phyloP scores from a whole-genome alignment of 108 stramenopile genomes.

The Parietichytrium sp. region DNA sequence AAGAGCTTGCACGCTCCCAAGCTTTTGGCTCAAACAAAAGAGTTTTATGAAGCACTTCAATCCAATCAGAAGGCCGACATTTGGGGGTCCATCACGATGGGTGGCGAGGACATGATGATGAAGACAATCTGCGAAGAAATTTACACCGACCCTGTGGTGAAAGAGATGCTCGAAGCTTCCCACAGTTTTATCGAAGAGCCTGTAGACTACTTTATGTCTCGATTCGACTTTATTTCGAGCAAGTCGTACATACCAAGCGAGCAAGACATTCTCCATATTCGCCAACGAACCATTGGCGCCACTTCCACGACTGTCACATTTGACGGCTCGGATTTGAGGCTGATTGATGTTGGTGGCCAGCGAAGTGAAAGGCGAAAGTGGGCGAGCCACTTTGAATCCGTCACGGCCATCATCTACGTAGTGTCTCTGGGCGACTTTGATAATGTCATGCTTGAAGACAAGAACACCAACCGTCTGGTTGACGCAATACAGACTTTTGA shows the following conservation, averaged over 20 bases:
- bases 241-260: neutral
- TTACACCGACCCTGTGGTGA: neutral
- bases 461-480: constrained; percentile 49
- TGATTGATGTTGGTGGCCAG: constrained; percentile 68
- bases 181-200: constrained; percentile 29
- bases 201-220: constrained; percentile 29
- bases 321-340: constrained; percentile 60
- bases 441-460: constrained; percentile 64
- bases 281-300: constrained; percentile 40
- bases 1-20: too few species aligned
- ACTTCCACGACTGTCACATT: constrained; percentile 42
- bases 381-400: constrained; percentile 67
- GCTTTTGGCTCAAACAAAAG: too few species aligned
- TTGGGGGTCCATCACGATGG: neutral
- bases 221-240: neutral
- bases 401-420: constrained; percentile 74
- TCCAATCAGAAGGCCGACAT: neutral
- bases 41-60: neutral
- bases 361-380: constrained; percentile 70
- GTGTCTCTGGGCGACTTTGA: constrained; percentile 71
- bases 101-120: neutral
- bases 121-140: constrained; percentile 34
- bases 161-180: neutral
- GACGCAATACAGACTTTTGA: constrained; percentile 60
- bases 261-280: constrained; percentile 1